Evolutionary conservation across 78 protist species (phyloP).

Genomic region (Monocercomonoides exilis): DNA sequence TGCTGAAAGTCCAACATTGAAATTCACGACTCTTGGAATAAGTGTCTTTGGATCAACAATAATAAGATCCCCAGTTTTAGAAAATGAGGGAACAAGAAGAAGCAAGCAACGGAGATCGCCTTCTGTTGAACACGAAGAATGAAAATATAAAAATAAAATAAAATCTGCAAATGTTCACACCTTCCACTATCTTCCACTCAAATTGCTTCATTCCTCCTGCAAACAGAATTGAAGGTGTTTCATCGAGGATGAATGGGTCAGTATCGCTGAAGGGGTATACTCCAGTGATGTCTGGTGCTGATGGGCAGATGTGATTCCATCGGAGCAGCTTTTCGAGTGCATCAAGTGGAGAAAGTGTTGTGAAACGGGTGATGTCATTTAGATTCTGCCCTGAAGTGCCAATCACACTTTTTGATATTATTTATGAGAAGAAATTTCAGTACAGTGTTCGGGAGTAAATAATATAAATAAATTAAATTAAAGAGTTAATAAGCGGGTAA

Average conservation of each 20-base stretch:
- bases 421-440: too few relatives aligned
- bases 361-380: neutral
- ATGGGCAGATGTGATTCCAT: neutral
- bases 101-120: neutral
- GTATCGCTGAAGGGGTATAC: neutral
- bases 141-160: too few relatives aligned
- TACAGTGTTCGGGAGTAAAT: too few relatives aligned
- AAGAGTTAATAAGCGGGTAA: too few relatives aligned
- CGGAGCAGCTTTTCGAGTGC: neutral
- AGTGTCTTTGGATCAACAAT: neutral
- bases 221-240: neutral
- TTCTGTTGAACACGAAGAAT: too few relatives aligned
- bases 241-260: conserved; percentile 3
- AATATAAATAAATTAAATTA: too few relatives aligned
- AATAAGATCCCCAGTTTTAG: neutral
- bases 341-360: neutral
- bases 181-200: neutral
- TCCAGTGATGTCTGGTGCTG: neutral
- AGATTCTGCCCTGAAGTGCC: neutral
- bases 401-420: too few relatives aligned
- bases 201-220: neutral
- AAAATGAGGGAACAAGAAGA: neutral
- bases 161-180: too few relatives aligned
- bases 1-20: neutral
- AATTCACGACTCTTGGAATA: neutral